Base-by-base conservation (phyloP, 192 early-diverging fungal species). In the Rhizophagus sp. region DNA sequence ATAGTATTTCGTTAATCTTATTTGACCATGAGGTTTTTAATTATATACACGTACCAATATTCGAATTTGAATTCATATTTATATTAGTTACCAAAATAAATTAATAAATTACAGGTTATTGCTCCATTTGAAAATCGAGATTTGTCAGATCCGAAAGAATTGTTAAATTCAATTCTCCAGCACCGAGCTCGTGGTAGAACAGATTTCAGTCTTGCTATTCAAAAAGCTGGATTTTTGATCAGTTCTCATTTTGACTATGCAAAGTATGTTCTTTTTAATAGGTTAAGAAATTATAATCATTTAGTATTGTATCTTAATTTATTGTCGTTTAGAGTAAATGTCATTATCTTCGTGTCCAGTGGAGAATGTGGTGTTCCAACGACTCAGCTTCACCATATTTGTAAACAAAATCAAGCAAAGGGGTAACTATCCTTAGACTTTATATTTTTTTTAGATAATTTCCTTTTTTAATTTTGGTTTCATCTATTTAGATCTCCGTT, bases 321-420 rank as follows among this genome's bases (percentile, higher is more conserved):
- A n/a, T n/a, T n/a, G n/a, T n/a, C n/a, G n/a, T 34, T 34, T 41
- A 81, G 80, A 50, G 49, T 41, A 36, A 74, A 74, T 81, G 9
- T 81, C 13, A 50, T 81, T 76, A 64, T 81, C 22, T 81, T 81
- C n/a, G 15, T 81, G 24, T 81, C 80, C 41, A 73, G 76, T 19
- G 80, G 80, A 22, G 5, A 6, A 11, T 52, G 62, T 61, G 24
- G 50, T 12, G n/a, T 34, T 9, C 80, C 73, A 2, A 74, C 17
- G 3, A 24, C 4, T 19, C 52, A 76, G 13, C 39, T 78, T 19
- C 6, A 64, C 5, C 8, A 30, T 15, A 49, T 78, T 52, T 78
- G 76, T n/a, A 41, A 66, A 13, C 22, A 62, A 33, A 41, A 69
- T 24, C 0, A 19, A 19, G 27, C 22, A 1, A 49, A 4, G 67